A percentile compares a stretch with the other conserved stretches of the same genome.
These are phyloP conservation scores for Psilocybe azurescens DNA, from an alignment of 768 basidiomycete genomes.

Conservation along the genomic window DNA sequence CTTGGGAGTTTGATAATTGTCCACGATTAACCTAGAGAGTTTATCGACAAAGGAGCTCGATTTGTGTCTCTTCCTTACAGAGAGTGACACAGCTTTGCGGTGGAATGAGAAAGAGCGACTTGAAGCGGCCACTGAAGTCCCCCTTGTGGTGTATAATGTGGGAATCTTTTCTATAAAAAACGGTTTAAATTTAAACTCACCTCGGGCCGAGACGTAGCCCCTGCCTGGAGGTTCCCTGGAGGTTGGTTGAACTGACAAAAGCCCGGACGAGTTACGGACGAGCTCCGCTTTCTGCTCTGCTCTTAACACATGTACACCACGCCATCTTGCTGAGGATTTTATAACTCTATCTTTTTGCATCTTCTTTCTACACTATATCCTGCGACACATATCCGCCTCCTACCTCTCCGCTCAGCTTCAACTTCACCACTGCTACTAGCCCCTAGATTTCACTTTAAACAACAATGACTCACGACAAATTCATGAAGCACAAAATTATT, in stretches of 20 bases:
- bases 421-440: background rate
- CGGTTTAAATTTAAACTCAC: background rate
- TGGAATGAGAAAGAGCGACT: too few species aligned
- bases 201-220: background rate
- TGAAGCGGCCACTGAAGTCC: too few species aligned
- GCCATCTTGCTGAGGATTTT: background rate
- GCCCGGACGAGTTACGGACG: too few species aligned
- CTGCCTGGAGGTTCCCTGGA: background rate
- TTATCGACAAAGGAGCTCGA: too few species aligned
- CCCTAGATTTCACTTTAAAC: background rate
- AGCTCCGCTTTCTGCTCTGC: background rate
- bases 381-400: background rate
- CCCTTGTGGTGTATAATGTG: too few species aligned
- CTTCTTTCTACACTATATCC: background rate
- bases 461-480: conserved; percentile 6
- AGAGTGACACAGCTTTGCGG: too few species aligned
- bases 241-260: background rate
- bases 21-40: too few species aligned
- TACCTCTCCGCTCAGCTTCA: background rate
- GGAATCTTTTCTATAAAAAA: too few species aligned
- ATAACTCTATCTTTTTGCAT: background rate
- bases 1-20: too few species aligned
- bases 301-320: background rate
- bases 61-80: too few species aligned
- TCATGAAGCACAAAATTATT: conserved; percentile 15